Evolutionary conservation across 495 filamentous ascomycete genomes (phyloP).

Genomic region (Glarea lozoyensis): DNA sequence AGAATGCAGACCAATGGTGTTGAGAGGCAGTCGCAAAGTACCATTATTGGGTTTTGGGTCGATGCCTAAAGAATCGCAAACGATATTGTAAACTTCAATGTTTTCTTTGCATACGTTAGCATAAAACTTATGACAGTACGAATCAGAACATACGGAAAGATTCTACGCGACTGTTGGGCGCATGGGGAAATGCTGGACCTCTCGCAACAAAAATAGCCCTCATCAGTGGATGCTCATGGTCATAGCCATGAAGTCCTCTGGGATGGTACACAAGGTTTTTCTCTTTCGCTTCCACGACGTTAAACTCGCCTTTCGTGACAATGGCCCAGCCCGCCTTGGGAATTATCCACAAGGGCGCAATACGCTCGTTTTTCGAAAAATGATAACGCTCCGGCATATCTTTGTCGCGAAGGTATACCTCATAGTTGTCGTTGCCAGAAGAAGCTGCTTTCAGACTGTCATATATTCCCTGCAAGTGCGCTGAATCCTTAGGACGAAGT

Average conservation of each 20-base stretch:
- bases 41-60: conserved; percentile 69
- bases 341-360: conserved; percentile 87
- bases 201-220: conserved; percentile 83
- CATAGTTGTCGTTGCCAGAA: conserved; percentile 55
- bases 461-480: conserved; percentile 48
- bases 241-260: conserved; percentile 78
- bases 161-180: conserved; percentile 68
- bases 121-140: background rate
- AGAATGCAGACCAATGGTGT: conserved; percentile 16
- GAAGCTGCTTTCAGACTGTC: conserved; percentile 38
- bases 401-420: conserved; percentile 71
- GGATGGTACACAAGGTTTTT: conserved; percentile 62
- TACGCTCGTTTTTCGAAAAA: conserved; percentile 75
- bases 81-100: conserved; percentile 86
- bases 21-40: conserved; percentile 70
- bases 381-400: conserved; percentile 87
- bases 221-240: conserved; percentile 86
- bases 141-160: conserved; percentile 63
- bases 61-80: conserved; percentile 77
- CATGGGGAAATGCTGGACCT: conserved; percentile 81
- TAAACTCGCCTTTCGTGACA: conserved; percentile 68
- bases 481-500: conserved; percentile 61
- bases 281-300: conserved; percentile 52
- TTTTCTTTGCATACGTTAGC: conserved; percentile 45
- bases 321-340: conserved; percentile 87